Conservation (phyloP, 495 filamentous ascomycete species). For the Hypoxylon trugodes region DNA sequence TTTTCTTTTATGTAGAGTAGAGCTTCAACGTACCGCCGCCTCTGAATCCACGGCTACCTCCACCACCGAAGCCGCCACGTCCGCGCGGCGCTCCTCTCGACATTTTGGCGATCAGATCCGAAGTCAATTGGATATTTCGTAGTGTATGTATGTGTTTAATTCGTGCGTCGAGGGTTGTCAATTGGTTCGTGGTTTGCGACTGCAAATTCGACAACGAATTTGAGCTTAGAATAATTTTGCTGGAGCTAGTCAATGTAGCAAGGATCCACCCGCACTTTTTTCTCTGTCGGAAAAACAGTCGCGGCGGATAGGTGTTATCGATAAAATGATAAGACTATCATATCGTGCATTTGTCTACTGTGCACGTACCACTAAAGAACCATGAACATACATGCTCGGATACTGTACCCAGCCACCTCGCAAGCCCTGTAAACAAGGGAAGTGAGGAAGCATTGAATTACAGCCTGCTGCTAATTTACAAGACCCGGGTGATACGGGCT, state of each 20-base stretch:
- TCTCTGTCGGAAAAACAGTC: neutral
- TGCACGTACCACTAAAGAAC: too few relatives aligned
- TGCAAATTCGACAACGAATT: conserved; percentile 2
- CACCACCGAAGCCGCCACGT: conserved; percentile 44
- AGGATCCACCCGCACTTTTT: conserved; percentile 1
- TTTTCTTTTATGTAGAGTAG: neutral
- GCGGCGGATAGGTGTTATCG: neutral
- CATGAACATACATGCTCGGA: too few relatives aligned
- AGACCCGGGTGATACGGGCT: too few relatives aligned
- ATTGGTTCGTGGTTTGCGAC: conserved; percentile 1
- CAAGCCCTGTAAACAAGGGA: too few relatives aligned
- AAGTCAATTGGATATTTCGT: conserved; percentile 26
- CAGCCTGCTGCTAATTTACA: too few relatives aligned
- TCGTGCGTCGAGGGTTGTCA: neutral
- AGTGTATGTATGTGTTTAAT: too few relatives aligned
- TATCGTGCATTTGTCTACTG: too few relatives aligned
- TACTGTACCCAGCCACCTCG: too few relatives aligned
- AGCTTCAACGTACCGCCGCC: conserved; percentile 34
- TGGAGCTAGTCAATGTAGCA: neutral
- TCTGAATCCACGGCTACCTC: conserved; percentile 31
- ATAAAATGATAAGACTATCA: neutral
- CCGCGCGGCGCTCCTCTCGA: conserved; percentile 49
- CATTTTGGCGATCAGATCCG: conserved; percentile 27
- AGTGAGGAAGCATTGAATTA: too few relatives aligned
- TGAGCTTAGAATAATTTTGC: neutral